phyloP scores from a whole-genome alignment of 495 filamentous ascomycete genomes.

The Aspergillus campestris region DNA sequence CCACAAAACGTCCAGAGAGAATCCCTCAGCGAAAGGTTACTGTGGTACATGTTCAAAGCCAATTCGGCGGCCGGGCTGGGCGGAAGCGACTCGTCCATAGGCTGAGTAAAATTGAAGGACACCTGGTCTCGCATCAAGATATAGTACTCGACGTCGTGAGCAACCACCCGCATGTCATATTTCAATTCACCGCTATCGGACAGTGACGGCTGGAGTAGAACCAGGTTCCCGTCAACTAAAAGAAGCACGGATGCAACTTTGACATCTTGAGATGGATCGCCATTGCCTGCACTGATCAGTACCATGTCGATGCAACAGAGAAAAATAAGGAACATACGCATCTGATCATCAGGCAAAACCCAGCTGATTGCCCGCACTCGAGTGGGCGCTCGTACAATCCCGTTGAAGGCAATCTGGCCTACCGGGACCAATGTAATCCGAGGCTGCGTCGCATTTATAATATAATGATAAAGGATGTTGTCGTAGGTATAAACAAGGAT shows the following conservation, averaged over 20 bases:
- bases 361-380: conserved; percentile 90
- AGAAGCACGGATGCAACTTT: conserved; percentile 90
- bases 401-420: conserved; percentile 93
- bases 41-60: conserved; percentile 33
- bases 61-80: conserved; percentile 44
- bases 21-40: conserved; percentile 56
- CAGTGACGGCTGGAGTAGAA: conserved; percentile 77
- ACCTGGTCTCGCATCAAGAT: conserved; percentile 81
- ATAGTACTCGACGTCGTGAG: conserved; percentile 93
- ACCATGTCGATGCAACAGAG: background rate
- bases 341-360: conserved; percentile 87
- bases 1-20: conserved; percentile 96
- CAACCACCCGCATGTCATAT: conserved; percentile 96
- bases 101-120: conserved; percentile 38
- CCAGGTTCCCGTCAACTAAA: conserved; percentile 90
- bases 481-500: conserved; percentile 94
- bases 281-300: conserved; percentile 49
- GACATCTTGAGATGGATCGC: conserved; percentile 94
- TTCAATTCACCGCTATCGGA: conserved; percentile 72
- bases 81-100: conserved; percentile 37
- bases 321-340: conserved; percentile 43
- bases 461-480: conserved; percentile 90
- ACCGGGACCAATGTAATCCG: conserved; percentile 79
- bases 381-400: conserved; percentile 88
- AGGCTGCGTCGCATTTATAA: conserved; percentile 62